These are phyloP conservation scores for Paramecium caudatum DNA, from an alignment of 73 alveolate species.

Conservation along the genomic window DNA sequence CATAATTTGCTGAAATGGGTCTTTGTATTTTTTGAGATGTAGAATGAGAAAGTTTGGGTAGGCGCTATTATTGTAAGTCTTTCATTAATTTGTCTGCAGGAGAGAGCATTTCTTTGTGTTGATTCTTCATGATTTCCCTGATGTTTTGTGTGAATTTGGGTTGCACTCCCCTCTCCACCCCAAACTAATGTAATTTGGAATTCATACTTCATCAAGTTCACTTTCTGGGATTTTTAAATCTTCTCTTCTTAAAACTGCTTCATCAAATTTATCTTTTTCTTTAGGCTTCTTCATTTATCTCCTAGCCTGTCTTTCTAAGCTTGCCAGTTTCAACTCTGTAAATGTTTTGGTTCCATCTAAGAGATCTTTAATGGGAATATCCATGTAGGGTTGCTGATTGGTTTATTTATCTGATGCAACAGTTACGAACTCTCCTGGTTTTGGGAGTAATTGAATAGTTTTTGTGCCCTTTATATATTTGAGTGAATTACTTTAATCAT, in stretches of 20 bases:
- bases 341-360: slow-evolving; percentile 64
- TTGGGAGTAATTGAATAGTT: slow-evolving; percentile 50
- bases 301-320: slow-evolving; percentile 12
- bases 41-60: neutral
- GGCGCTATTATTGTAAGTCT: neutral
- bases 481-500: slow-evolving; percentile 27
- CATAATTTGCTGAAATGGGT: slow-evolving; percentile 45
- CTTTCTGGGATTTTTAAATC: neutral
- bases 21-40: neutral
- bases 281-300: slow-evolving; percentile 57
- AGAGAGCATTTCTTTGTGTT: slow-evolving; percentile 44
- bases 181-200: slow-evolving; percentile 47
- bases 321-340: slow-evolving; percentile 64
- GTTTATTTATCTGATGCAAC: slow-evolving; percentile 51
- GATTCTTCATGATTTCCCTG: slow-evolving; percentile 3
- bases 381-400: slow-evolving; percentile 34
- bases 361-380: slow-evolving; percentile 41
- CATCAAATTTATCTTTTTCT: slow-evolving; percentile 54
- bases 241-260: slow-evolving; percentile 44
- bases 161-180: slow-evolving; percentile 17
- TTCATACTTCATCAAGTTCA: slow-evolving; percentile 53
- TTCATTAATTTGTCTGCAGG: slow-evolving; percentile 24
- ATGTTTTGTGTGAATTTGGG: slow-evolving; percentile 48
- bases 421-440: slow-evolving; percentile 60
- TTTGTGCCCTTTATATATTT: neutral